Conservation (phyloP, 495 filamentous ascomycete species). For the Gamarada debralockiae region DNA sequence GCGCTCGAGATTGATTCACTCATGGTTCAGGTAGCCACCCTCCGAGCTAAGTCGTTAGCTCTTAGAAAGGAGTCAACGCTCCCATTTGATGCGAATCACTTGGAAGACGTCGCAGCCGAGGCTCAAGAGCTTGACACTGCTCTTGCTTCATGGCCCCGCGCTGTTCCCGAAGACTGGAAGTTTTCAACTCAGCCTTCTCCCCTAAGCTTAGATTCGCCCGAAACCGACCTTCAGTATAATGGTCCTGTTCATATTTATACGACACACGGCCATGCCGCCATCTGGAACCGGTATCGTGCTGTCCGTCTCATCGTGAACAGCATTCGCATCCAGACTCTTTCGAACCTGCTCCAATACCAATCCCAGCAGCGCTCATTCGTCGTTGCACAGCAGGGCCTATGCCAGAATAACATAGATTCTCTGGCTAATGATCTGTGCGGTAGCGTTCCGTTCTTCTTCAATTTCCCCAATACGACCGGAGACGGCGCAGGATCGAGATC, state of each 20-base stretch:
- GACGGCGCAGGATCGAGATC: background rate
- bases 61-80: background rate
- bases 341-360: background rate
- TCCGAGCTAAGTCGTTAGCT: constrained; percentile 16
- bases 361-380: background rate
- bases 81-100: background rate
- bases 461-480: background rate
- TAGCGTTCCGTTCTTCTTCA: constrained; percentile 21
- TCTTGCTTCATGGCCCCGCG: constrained; percentile 16
- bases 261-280: constrained; percentile 24
- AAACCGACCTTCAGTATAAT: background rate
- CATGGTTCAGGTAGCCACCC: constrained; percentile 22
- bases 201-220: background rate
- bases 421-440: constrained; percentile 21
- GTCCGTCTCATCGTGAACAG: constrained; percentile 25
- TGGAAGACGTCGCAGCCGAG: constrained; percentile 15
- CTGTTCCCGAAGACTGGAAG: background rate
- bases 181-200: background rate
- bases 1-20: constrained; percentile 17
- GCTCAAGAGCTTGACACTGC: constrained; percentile 16
- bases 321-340: constrained; percentile 20
- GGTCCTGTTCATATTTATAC: constrained; percentile 14
- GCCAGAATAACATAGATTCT: constrained; percentile 17
- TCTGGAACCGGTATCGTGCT: constrained; percentile 29
- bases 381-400: constrained; percentile 10